These are phyloP conservation scores for Xylaria venustula DNA, from an alignment of 495 filamentous ascomycete species.

Conservation along the genomic window DNA sequence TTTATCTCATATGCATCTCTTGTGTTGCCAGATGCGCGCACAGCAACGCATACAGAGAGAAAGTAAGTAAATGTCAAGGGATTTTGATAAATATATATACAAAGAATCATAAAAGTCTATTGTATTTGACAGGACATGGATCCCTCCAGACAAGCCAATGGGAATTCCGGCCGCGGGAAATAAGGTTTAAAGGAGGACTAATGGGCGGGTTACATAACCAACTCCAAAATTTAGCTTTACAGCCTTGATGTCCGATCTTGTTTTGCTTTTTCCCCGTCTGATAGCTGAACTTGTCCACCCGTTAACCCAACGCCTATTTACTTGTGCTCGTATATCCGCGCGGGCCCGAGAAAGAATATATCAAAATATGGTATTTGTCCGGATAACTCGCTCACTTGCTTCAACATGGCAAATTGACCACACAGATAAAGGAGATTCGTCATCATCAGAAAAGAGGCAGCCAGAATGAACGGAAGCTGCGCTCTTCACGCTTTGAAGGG, in stretches of 20 bases:
- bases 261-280: neutral
- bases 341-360: neutral
- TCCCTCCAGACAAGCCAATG: neutral
- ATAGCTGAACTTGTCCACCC: neutral
- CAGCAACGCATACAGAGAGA: neutral
- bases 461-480: neutral
- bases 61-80: neutral
- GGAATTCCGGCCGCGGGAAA: neutral
- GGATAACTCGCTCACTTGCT: neutral
- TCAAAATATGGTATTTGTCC: neutral
- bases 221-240: too few relatives aligned
- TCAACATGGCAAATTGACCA: neutral
- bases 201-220: too few relatives aligned
- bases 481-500: neutral
- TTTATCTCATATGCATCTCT: neutral
- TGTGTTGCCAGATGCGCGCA: neutral
- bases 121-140: neutral
- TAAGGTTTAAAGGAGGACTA: too few relatives aligned
- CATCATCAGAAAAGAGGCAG: slow-evolving; percentile 5
- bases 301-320: slow-evolving; percentile 1
- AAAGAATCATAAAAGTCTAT: slow-evolving; percentile 28
- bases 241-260: too few relatives aligned
- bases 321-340: neutral
- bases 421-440: slow-evolving; percentile 5
- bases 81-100: slow-evolving; percentile 25